A percentile compares a stretch with the other conserved stretches of the same genome.
Conservation (phyloP, 495 filamentous ascomycete genomes). For the Gamarada debralockiae region DNA sequence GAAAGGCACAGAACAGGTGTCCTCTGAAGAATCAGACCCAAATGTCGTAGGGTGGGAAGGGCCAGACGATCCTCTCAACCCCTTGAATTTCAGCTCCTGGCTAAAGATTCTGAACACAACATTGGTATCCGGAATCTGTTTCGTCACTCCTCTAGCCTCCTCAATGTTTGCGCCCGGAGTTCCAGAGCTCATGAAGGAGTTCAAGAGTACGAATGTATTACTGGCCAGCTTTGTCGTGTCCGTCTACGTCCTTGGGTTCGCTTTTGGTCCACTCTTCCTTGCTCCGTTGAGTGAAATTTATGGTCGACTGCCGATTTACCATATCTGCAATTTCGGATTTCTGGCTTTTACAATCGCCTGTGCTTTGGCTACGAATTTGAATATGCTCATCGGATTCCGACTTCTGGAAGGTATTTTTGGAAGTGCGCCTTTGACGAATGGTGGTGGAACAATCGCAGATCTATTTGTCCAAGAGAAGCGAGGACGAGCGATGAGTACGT, state of each 20-base stretch:
- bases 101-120: slow-evolving; percentile 45
- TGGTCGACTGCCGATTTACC: slow-evolving; percentile 65
- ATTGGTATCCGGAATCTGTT: slow-evolving; percentile 54
- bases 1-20: neutral
- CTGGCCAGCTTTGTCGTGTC: slow-evolving; percentile 61
- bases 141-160: slow-evolving; percentile 50
- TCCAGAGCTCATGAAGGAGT: slow-evolving; percentile 52
- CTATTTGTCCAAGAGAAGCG: slow-evolving; percentile 72
- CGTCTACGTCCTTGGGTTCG: slow-evolving; percentile 76
- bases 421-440: slow-evolving; percentile 75
- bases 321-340: slow-evolving; percentile 54
- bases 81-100: slow-evolving; percentile 36
- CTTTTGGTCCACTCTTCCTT: slow-evolving; percentile 72
- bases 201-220: slow-evolving; percentile 46
- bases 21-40: slow-evolving; percentile 16
- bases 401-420: slow-evolving; percentile 75
- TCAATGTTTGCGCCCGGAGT: slow-evolving; percentile 40
- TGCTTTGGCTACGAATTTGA: slow-evolving; percentile 68
- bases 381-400: slow-evolving; percentile 66
- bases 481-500: slow-evolving; percentile 78
- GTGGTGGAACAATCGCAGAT: slow-evolving; percentile 72
- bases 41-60: slow-evolving; percentile 47
- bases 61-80: slow-evolving; percentile 35
- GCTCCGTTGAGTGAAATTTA: slow-evolving; percentile 73
- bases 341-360: slow-evolving; percentile 74